Evolutionary conservation across 257 asterid genomes (phyloP), one percentile per base, ranked within the genome.

Genomic region (Jacaranda mimosifolia): DNA sequence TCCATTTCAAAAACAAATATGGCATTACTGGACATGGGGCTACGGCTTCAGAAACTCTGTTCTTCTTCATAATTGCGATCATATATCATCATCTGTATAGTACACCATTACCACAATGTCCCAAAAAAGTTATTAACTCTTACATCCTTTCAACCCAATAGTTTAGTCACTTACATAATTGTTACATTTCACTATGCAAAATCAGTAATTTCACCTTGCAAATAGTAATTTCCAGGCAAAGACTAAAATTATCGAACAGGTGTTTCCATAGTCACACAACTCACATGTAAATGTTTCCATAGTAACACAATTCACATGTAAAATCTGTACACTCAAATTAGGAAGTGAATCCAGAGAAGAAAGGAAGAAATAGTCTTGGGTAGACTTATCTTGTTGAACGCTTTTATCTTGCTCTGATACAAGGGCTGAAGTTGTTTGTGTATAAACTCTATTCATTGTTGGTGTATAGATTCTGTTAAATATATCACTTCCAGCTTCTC

Each of bases 401-500:
- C 77, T 26, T 26, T 26, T 2, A 26, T 26, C 32, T 26, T 26
- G 32, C 32, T 26, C 32, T 26, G 32, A 26, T 2, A 26, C 32
- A 26, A 26, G 32, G 32, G 32, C 32, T 26, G 32, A 26, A 26
- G 32, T 26, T 2, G 2, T 26, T 26, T 63, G 64, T 74, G 81
- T 71, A 62, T 75, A 73, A 81, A 82, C 81, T 57, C 70, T 72
- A 79, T 68, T 76, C 69, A 48, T 70, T 72, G 81, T 56, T 53
- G 72, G 73, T 80, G 82, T 70, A 79, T 68, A 79, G 72, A 63
- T 69, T 72, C 77, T 46, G 80, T 82, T 66, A 26, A 76, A 88
- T 86, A 75, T 70, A 81, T 86, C 93, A 86, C 83, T 86, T 91
- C 97, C 98, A 88, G 96, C 96, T 91, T 83, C 96, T 92, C 81